These are phyloP conservation scores for Saturnispora ahearnii DNA, from an alignment of 805 yeast genomes.

Conservation along the genomic window DNA sequence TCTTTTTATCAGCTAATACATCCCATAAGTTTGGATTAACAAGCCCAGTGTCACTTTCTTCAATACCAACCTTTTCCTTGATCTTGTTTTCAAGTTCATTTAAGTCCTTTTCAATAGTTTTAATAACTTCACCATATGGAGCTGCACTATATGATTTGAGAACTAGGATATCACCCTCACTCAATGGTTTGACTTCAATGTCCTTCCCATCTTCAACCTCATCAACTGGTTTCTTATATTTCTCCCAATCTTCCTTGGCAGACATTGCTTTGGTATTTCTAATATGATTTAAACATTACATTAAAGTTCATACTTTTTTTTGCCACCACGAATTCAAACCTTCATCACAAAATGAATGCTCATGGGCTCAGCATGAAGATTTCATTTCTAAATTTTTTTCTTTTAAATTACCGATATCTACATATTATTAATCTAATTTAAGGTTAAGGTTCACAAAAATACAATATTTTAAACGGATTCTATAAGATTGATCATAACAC, in stretches of 20 bases:
- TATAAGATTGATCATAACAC: conserved; percentile 15
- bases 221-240: conserved; percentile 82
- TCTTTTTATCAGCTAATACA: conserved; percentile 88
- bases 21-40: conserved; percentile 98
- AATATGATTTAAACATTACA: neutral
- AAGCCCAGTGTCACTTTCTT: conserved; percentile 96
- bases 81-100: conserved; percentile 77
- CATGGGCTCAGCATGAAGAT: neutral
- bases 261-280: conserved; percentile 57
- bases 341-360: neutral
- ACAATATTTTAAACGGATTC: neutral
- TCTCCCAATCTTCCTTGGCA: conserved; percentile 98
- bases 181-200: conserved; percentile 73
- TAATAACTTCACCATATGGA: conserved; percentile 78
- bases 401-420: no score
- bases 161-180: conserved; percentile 96
- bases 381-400: no score
- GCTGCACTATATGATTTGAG: conserved; percentile 96
- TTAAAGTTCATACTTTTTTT: conserved; percentile 1
- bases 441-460: neutral
- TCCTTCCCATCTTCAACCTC: conserved; percentile 45
- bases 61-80: conserved; percentile 88
- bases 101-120: conserved; percentile 78
- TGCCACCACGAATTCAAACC: conserved; percentile 1
- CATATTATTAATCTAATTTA: no score